Evolutionary conservation across 2,329 filamentous ascomycete genomes (phyloP), one percentile per base, ranked within the genome.

Genomic region (Diaporthe vaccinii): DNA sequence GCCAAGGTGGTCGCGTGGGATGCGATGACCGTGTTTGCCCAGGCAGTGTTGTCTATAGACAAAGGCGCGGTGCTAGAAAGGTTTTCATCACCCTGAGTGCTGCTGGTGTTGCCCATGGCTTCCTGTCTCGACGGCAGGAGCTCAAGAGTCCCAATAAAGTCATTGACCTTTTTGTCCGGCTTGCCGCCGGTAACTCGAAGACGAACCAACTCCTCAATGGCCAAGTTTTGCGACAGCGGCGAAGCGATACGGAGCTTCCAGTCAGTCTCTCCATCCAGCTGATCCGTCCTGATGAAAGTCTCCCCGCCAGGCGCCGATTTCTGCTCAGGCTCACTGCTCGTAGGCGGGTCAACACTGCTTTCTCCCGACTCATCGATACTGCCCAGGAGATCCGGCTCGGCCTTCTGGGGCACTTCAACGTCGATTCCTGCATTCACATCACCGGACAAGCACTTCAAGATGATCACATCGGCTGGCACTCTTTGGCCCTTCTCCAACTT

Each of bases 11-110:
- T 94, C 1, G 94, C 96, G 82, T 96, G 97, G 1, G 96, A 98
- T 1, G 97, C 97, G 76, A 99, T 93, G 34, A 99, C 94, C 0
- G 97, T 99, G 82, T 98, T 99, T 25, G 96, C 96, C 97, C 97
- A 99, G 14, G 97, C 97, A 10, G 97, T 98, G 81, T 99, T 98
- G 84, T 99, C 97, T 77, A 99, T 98, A 1, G 91, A 95, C 51
- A 99, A 87, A 1, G 96, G 92, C 3, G 93, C 91, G 7, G 93
- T 94, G 75, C 90, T 90, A 22, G 84, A 78, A 25, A 78, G 78
- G 28, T 85, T 85, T 22, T 80, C 81, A 49, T 84, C 82, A 22
- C 82, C 79, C 9, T 80, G 80, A 44, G 84, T 77, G 7, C 81
- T 77, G n/a, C 81, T 78, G 39, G 84, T 82, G 34, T 83, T 86